These are phyloP conservation scores for Tubosaeta sp. DNA, from an alignment of 768 basidiomycete genomes.

Conservation along the genomic window DNA sequence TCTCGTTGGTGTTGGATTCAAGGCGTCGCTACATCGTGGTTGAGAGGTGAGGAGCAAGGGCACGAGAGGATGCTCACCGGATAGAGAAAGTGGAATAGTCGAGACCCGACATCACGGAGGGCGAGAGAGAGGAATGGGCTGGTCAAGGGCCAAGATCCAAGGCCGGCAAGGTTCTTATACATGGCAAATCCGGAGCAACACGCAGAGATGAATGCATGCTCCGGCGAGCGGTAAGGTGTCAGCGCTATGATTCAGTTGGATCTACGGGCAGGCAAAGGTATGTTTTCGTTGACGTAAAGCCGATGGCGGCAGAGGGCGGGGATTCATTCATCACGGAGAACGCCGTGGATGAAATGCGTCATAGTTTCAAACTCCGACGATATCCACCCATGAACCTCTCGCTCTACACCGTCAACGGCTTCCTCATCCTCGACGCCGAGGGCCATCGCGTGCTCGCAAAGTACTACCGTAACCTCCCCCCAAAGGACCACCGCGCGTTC, in stretches of 20 bases:
- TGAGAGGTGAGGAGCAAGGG: slow-evolving; percentile 1
- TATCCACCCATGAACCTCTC: slow-evolving; percentile 59
- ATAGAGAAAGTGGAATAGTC: slow-evolving; percentile 28
- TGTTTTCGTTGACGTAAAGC: slow-evolving; percentile 29
- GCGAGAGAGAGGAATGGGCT: slow-evolving; percentile 14
- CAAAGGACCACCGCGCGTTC: slow-evolving; percentile 93
- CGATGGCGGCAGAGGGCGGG: slow-evolving; percentile 14
- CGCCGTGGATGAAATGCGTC: slow-evolving; percentile 15
- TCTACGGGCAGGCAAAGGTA: slow-evolving; percentile 26
- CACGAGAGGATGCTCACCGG: slow-evolving; percentile 10
- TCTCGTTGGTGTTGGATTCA: slow-evolving; percentile 21
- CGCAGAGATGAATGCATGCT: slow-evolving; percentile 29
- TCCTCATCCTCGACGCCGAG: slow-evolving; percentile 92
- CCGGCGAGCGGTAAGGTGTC: slow-evolving; percentile 23
- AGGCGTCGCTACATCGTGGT: slow-evolving; percentile 17
- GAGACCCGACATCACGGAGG: slow-evolving; percentile 19
- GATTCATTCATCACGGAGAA: slow-evolving; percentile 22
- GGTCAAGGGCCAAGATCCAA: slow-evolving; percentile 23
- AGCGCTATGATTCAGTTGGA: slow-evolving; percentile 24
- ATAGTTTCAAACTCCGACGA: slow-evolving; percentile 21
- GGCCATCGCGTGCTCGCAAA: slow-evolving; percentile 94
- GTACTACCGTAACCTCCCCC: slow-evolving; percentile 73
- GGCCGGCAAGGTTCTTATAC: slow-evolving; percentile 27
- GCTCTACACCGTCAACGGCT: slow-evolving; percentile 81
- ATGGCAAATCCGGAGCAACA: slow-evolving; percentile 30